Percentiles rank a stretch among this genome's conserved stretches.
These are phyloP conservation scores for Pythium dissotocum DNA, from an alignment of 352 stramenopile genomes.

Conservation along the genomic window DNA sequence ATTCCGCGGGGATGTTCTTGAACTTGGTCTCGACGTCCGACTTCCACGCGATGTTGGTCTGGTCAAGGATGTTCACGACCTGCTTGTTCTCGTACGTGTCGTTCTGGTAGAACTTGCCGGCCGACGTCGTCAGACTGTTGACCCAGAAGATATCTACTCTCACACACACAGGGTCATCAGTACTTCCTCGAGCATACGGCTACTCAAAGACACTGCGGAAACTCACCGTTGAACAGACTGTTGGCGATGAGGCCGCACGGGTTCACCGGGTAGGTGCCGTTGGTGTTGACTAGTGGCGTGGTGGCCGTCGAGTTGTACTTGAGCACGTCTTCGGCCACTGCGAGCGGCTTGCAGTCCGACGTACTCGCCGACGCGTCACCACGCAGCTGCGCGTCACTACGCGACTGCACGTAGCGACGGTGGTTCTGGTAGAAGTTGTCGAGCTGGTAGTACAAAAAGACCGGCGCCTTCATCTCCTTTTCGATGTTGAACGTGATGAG, in stretches of 20 bases:
- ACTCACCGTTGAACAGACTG: slow-evolving; percentile 97
- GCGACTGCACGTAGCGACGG: slow-evolving; percentile 91
- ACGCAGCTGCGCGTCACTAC: slow-evolving; percentile 89
- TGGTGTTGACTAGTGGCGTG: slow-evolving; percentile 34
- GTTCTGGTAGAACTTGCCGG: slow-evolving; percentile 54
- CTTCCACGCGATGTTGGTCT: slow-evolving; percentile 97
- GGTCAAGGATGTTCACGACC: slow-evolving; percentile 89
- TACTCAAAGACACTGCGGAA: not conserved
- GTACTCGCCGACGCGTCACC: slow-evolving; percentile 62
- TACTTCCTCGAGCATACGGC: not conserved
- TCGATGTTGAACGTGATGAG: slow-evolving; percentile 87
- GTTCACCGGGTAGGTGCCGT: slow-evolving; percentile 83
- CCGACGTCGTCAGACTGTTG: slow-evolving; percentile 56
- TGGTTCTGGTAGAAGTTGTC: slow-evolving; percentile 99
- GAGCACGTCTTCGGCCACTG: slow-evolving; percentile 32
- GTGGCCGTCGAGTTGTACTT: slow-evolving; percentile 78
- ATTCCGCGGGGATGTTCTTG: slow-evolving; percentile 85
- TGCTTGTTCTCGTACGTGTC: slow-evolving; percentile 54
- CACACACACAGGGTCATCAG: not conserved
- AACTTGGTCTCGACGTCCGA: slow-evolving; percentile 96
- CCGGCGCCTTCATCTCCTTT: slow-evolving; percentile 94
- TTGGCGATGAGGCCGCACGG: slow-evolving; percentile 99
- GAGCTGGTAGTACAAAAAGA: slow-evolving; percentile 99
- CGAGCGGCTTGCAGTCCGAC: slow-evolving; percentile 86
- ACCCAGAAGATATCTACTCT: slow-evolving; percentile 83